phyloP scores from a whole-genome alignment of 148 eudicot species.

The Diospyros lotus region DNA sequence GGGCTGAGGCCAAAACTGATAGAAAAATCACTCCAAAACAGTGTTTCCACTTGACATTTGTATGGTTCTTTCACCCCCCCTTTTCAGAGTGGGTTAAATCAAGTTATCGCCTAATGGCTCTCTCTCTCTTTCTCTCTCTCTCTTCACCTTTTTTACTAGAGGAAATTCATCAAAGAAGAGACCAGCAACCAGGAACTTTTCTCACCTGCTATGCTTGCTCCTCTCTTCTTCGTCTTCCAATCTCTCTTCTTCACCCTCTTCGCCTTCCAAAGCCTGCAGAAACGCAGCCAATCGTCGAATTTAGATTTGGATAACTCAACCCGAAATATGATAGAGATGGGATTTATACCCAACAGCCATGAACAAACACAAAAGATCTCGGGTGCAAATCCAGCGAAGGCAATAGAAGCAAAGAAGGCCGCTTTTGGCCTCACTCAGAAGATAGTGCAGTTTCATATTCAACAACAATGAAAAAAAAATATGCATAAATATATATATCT shows the following conservation, averaged over 20 bases:
- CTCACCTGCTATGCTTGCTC: conserved; percentile 25
- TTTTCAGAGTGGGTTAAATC: conserved; percentile 10
- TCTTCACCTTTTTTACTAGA: conserved; percentile 16
- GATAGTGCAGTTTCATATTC: not conserved
- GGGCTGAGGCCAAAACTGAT: conserved; percentile 15
- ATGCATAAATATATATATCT: not conserved
- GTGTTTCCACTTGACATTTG: conserved; percentile 10
- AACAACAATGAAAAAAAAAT: not conserved
- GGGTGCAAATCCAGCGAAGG: conserved; percentile 7
- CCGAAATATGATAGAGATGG: not conserved
- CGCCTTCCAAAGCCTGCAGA: conserved; percentile 27
- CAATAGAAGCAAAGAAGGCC: not conserved
- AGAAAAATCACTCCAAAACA: conserved; percentile 14
- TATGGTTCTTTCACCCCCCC: no score
- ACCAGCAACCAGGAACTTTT: conserved; percentile 10
- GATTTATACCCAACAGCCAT: conserved; percentile 6
- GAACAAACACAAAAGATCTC: not conserved
- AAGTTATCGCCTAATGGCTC: not conserved
- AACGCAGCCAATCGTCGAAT: not conserved
- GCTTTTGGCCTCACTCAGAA: conserved; percentile 4
- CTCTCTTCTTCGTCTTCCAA: conserved; percentile 13
- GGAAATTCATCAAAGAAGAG: conserved; percentile 11
- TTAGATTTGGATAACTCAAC: no score
- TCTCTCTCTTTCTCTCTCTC: not conserved
- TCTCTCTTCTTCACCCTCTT: conserved; percentile 10